Percentiles rank a stretch among this genome's conserved stretches.
Evolutionary conservation across 2,329 filamentous ascomycete genomes (phyloP).

Genomic region (Fusarium beomiforme): DNA sequence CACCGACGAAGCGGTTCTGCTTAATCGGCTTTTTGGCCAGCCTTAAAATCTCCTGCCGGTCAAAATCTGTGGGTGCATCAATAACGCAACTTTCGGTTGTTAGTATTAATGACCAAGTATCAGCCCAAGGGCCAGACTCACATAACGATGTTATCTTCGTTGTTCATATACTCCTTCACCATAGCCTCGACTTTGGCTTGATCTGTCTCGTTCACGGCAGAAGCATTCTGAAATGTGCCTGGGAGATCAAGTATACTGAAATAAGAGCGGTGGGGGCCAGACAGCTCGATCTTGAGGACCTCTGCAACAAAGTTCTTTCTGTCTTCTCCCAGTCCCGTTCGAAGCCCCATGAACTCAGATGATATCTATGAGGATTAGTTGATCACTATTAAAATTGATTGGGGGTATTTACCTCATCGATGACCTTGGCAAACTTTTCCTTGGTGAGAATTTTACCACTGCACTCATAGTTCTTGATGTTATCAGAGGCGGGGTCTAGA

Average conservation of each 20-base stretch:
- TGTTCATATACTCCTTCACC: constrained; percentile 50
- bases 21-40: constrained; percentile 43
- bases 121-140: constrained; percentile 29
- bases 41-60: constrained; percentile 44
- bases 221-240: constrained; percentile 43
- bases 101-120: neutral
- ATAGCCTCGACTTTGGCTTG: constrained; percentile 44
- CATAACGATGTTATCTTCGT: constrained; percentile 52
- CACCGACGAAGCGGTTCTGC: constrained; percentile 47
- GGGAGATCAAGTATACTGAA: constrained; percentile 53
- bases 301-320: constrained; percentile 51
- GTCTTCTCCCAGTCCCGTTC: constrained; percentile 23
- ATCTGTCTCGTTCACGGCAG: constrained; percentile 44
- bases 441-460: constrained; percentile 40
- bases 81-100: constrained; percentile 45
- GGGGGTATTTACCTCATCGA: constrained; percentile 43
- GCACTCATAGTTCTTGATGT: constrained; percentile 36
- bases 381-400: neutral
- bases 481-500: constrained; percentile 29
- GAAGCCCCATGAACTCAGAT: constrained; percentile 46
- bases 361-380: constrained; percentile 37
- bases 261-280: constrained; percentile 48
- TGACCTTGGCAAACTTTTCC: constrained; percentile 43
- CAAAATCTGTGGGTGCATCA: constrained; percentile 46
- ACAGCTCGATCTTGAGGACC: constrained; percentile 51